Conservation (phyloP, 208 protist genomes). For the Endotrypanum monterogeii region DNA sequence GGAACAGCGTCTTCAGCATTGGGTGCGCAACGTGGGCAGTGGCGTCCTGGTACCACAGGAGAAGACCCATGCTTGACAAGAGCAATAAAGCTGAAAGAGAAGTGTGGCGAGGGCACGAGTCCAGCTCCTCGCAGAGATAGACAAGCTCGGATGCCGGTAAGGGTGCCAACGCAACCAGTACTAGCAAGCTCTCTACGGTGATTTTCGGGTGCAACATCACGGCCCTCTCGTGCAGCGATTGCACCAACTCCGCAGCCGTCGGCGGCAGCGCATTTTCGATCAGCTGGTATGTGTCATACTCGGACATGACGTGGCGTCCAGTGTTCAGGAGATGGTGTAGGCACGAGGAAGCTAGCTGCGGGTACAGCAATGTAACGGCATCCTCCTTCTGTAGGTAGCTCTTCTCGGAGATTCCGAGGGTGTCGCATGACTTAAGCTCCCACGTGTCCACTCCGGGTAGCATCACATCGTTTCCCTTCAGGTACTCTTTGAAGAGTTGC, state of each 20-base stretch:
- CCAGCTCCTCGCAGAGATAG: slow-evolving; percentile 80
- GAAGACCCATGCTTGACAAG: slow-evolving; percentile 62
- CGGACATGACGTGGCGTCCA: slow-evolving; percentile 31
- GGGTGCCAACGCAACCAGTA: slow-evolving; percentile 51
- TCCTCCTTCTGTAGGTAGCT: slow-evolving; percentile 77
- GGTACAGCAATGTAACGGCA: slow-evolving; percentile 53
- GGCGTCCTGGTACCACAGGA: slow-evolving; percentile 48
- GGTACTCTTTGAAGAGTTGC: slow-evolving; percentile 42
- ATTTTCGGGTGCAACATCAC: slow-evolving; percentile 40
- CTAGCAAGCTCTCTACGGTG: slow-evolving; percentile 61
- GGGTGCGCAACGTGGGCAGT: slow-evolving; percentile 50
- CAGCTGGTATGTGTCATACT: slow-evolving; percentile 50
- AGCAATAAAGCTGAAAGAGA: slow-evolving; percentile 65
- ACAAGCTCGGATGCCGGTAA: slow-evolving; percentile 72
- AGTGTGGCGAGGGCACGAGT: slow-evolving; percentile 58
- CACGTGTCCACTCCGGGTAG: slow-evolving; percentile 45
- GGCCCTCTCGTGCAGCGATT: slow-evolving; percentile 42
- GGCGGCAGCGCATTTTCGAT: slow-evolving; percentile 52
- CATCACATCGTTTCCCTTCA: slow-evolving; percentile 28
- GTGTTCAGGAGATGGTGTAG: slow-evolving; percentile 41
- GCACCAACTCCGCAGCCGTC: slow-evolving; percentile 53
- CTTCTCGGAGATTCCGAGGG: slow-evolving; percentile 55
- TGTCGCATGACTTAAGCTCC: slow-evolving; percentile 24
- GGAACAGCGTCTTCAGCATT: slow-evolving; percentile 42
- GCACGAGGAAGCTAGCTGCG: slow-evolving; percentile 55